These are phyloP conservation scores for Arthrobotrys megalospora DNA, from an alignment of 2,329 filamentous ascomycete genomes.

Conservation along the genomic window DNA sequence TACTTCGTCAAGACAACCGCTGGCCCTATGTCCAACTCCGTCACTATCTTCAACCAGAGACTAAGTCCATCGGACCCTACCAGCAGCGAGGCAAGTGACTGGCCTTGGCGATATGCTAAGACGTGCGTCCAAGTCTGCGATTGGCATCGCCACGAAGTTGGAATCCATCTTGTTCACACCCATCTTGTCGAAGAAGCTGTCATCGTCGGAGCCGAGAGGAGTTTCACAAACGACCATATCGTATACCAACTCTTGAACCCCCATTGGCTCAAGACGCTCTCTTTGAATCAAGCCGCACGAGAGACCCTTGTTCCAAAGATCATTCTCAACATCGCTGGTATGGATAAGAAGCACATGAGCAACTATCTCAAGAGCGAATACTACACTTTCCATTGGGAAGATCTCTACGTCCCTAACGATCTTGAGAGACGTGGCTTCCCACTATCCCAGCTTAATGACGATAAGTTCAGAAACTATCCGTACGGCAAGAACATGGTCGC, in stretches of 20 bases:
- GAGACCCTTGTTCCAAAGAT: slow-evolving; percentile 69
- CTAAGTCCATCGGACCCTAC: slow-evolving; percentile 65
- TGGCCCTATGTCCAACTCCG: slow-evolving; percentile 66
- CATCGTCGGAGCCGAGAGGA: slow-evolving; percentile 70
- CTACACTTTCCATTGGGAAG: slow-evolving; percentile 69
- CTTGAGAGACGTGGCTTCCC: slow-evolving; percentile 69
- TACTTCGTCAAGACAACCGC: slow-evolving; percentile 1
- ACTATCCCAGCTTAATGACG: slow-evolving; percentile 62
- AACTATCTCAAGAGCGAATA: slow-evolving; percentile 69
- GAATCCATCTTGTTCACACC: slow-evolving; percentile 69
- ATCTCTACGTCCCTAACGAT: slow-evolving; percentile 70
- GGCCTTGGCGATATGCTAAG: slow-evolving; percentile 73
- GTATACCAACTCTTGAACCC: slow-evolving; percentile 69
- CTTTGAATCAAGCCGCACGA: slow-evolving; percentile 70
- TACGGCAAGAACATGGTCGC: slow-evolving; percentile 70
- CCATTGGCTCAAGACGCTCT: slow-evolving; percentile 72
- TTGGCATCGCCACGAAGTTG: slow-evolving; percentile 71
- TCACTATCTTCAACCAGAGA: slow-evolving; percentile 71
- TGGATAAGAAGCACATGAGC: slow-evolving; percentile 65
- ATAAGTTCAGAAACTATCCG: slow-evolving; percentile 70
- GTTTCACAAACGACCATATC: slow-evolving; percentile 68
- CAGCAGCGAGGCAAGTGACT: slow-evolving; percentile 68
- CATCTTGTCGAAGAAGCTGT: slow-evolving; percentile 71
- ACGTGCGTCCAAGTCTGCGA: slow-evolving; percentile 70
- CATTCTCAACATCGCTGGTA: slow-evolving; percentile 68